Evolutionary conservation across 176 grass and related monocot species (phyloP).

Genomic region (Metroxylon sagu): DNA sequence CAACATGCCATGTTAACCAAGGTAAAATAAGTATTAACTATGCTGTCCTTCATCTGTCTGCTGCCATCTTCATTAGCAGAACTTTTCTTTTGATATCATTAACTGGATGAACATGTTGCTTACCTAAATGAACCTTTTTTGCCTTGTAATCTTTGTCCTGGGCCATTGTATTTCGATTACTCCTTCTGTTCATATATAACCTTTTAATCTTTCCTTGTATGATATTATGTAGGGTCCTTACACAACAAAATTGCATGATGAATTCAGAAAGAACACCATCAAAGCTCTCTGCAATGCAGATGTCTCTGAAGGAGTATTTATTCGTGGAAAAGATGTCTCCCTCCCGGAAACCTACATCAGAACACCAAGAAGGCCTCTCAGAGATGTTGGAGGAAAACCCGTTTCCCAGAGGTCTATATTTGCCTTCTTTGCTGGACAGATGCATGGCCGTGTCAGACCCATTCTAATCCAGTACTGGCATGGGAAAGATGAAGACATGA

Average conservation of each 20-base stretch:
- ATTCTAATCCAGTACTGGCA: conserved; percentile 61
- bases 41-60: too few relatives aligned
- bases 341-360: conserved; percentile 78
- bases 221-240: conserved; percentile 42
- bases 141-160: too few relatives aligned
- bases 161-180: too few relatives aligned
- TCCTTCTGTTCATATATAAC: too few relatives aligned
- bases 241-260: conserved; percentile 64
- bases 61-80: too few relatives aligned
- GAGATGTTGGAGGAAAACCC: conserved; percentile 53
- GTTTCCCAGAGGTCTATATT: conserved; percentile 53
- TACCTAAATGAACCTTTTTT: too few relatives aligned
- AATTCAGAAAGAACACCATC: conserved; percentile 65
- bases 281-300: conserved; percentile 86
- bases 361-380: conserved; percentile 59
- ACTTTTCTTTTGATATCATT: too few relatives aligned
- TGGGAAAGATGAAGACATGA: conserved; percentile 52
- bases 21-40: too few relatives aligned
- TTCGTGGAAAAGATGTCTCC: conserved; percentile 71
- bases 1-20: too few relatives aligned
- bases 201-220: not conserved
- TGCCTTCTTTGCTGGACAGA: conserved; percentile 83
- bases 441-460: conserved; percentile 84
- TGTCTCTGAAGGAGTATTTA: conserved; percentile 63
- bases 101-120: too few relatives aligned